Evolutionary conservation across 1,139 yeast genomes (phyloP).

Genomic region (Kodamaea derodonti): DNA sequence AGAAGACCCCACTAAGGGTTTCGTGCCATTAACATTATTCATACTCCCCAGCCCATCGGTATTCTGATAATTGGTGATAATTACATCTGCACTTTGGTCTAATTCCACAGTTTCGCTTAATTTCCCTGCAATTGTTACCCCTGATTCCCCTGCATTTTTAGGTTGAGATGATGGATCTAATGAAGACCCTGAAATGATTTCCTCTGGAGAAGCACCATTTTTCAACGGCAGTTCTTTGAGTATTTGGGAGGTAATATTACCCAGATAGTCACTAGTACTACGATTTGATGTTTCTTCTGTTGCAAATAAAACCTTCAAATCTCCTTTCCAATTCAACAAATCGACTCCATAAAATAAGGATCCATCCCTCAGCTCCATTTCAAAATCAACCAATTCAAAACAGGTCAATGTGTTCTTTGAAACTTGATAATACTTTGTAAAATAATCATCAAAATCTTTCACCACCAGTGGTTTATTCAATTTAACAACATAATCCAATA

Average conservation of each 20-base stretch:
- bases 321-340: constrained; percentile 18
- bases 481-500: constrained; percentile 29
- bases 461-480: constrained; percentile 18
- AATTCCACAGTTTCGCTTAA: not conserved
- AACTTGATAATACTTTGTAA: constrained; percentile 9
- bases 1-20: not conserved
- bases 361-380: constrained; percentile 8
- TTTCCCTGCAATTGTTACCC: no score
- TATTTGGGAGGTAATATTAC: not conserved
- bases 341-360: constrained; percentile 15
- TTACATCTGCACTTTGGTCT: not conserved
- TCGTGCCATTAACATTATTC: not conserved
- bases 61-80: no score
- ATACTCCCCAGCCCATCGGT: not conserved
- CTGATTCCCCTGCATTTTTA: not conserved
- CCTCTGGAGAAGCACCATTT: not conserved
- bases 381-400: constrained; percentile 25
- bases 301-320: not conserved
- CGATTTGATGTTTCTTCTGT: not conserved
- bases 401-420: constrained; percentile 20
- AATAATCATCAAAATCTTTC: constrained; percentile 13
- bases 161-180: not conserved
- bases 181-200: not conserved
- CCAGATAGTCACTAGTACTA: not conserved
- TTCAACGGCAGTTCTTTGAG: no score